Conservation (phyloP, 768 basidiomycete genomes). For the Lentinula edodes region DNA sequence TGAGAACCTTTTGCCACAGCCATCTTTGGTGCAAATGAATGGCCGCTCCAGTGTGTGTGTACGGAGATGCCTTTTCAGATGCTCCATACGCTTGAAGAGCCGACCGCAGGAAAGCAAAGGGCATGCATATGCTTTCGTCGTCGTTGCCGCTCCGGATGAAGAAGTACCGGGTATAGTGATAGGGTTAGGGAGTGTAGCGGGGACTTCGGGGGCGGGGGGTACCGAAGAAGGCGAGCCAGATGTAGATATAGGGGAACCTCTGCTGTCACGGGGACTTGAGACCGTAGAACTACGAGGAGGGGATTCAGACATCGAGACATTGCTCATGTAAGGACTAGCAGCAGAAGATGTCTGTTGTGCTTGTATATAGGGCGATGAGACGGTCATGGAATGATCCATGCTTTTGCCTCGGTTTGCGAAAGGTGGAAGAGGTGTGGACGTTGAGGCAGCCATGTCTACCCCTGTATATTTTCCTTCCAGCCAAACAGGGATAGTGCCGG, state of each 20-base stretch:
- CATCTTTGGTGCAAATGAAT: constrained; percentile 52
- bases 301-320: not conserved
- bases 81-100: constrained; percentile 89
- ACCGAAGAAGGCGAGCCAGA: not conserved
- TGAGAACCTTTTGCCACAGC: constrained; percentile 80
- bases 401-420: not conserved
- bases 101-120: constrained; percentile 80
- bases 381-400: not conserved
- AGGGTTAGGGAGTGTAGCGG: not conserved
- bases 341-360: not conserved
- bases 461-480: constrained; percentile 2
- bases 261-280: not conserved
- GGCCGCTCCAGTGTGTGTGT: constrained; percentile 90
- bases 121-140: constrained; percentile 61
- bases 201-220: not conserved
- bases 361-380: not conserved
- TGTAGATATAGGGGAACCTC: not conserved
- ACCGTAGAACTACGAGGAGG: not conserved
- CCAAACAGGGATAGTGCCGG: not conserved
- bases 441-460: not conserved
- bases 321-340: not conserved
- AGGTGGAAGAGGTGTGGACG: not conserved
- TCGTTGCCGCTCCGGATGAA: constrained; percentile 4
- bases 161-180: not conserved
- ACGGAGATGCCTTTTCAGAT: constrained; percentile 80